Base-by-base conservation (phyloP, 345 rosid genomes). In the Erysimum cheiranthoides region DNA sequence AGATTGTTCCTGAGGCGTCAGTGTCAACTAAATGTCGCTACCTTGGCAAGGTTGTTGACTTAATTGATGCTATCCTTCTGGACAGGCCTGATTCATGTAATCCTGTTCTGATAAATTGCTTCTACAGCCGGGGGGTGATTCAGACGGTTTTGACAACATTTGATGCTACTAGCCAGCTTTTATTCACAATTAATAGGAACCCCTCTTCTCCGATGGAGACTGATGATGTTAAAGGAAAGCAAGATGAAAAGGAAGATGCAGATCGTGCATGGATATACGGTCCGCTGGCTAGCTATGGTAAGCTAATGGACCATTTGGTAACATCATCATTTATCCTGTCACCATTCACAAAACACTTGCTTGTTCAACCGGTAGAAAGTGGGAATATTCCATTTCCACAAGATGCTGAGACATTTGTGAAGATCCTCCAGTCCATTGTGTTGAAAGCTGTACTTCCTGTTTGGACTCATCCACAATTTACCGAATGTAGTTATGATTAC, bases 51-150 rank as follows among this genome's bases (percentile, higher is more conserved):
- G 97, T 94, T 73, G 80, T 94, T 71, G 94, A 92, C 82, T 94
- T 94, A 82, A 87, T 90, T 13, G 91, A 89, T 77, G 93, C 88
- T 46, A 79, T 90, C 87, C 83, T 94, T 64, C 87, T 90, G 82
- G 97, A 90, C 82, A 79, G 93, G 79, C 88, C 89, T 36, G 98
- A 94, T 82, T 89, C 95, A 32, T 92, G 98, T 79, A 94, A 92
- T 86, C 91, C 95, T 6, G 83, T 92, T 77, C 67, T 90, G 65
- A 65, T 94, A 56, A 94, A 94, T 62, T 90, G 92, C 86, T 83
- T 92, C 34, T 92, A 88, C 71, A 91, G 93, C 45, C 86, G 79
- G 52, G 97, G 91, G 71, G 96, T 92, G 66, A 77, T 94, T 82
- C 95, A 89, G 51, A 82, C 87, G 4, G 87, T 94, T 82, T 78